phyloP scores from a whole-genome alignment of 495 filamentous ascomycete species.

The Pyrenula massariospora region DNA sequence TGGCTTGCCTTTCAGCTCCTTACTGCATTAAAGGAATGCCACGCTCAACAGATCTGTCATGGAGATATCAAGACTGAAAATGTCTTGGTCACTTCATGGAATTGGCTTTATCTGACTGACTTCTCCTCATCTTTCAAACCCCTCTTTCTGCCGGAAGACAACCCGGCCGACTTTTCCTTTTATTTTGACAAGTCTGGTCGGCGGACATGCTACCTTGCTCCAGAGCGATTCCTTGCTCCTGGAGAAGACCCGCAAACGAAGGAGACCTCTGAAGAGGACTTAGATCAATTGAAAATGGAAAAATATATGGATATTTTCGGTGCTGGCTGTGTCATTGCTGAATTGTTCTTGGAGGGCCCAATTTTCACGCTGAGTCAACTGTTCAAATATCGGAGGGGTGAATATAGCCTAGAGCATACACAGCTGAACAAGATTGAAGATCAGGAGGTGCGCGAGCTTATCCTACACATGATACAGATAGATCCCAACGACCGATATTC shows the following conservation, averaged over 20 bases:
- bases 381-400: constrained; percentile 82
- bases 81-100: constrained; percentile 93
- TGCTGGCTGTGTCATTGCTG: constrained; percentile 92
- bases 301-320: constrained; percentile 96
- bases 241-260: constrained; percentile 53
- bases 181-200: constrained; percentile 91
- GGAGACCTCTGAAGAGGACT: background rate
- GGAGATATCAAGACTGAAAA: constrained; percentile 99
- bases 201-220: constrained; percentile 92
- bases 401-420: constrained; percentile 76
- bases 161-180: constrained; percentile 93
- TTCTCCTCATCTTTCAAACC: constrained; percentile 95
- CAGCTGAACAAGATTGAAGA: constrained; percentile 82
- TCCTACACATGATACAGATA: constrained; percentile 89
- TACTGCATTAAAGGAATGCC: constrained; percentile 85
- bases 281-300: background rate
- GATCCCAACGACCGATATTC: constrained; percentile 86
- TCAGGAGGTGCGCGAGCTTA: constrained; percentile 71
- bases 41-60: constrained; percentile 82
- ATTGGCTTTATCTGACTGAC: constrained; percentile 96
- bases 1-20: constrained; percentile 97
- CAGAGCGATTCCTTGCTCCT: constrained; percentile 73
- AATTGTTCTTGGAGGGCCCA: constrained; percentile 89
- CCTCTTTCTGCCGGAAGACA: constrained; percentile 88
- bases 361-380: constrained; percentile 90